These are phyloP conservation scores for Pythium coloratum DNA, from an alignment of 352 stramenopile genomes.

Conservation along the genomic window DNA sequence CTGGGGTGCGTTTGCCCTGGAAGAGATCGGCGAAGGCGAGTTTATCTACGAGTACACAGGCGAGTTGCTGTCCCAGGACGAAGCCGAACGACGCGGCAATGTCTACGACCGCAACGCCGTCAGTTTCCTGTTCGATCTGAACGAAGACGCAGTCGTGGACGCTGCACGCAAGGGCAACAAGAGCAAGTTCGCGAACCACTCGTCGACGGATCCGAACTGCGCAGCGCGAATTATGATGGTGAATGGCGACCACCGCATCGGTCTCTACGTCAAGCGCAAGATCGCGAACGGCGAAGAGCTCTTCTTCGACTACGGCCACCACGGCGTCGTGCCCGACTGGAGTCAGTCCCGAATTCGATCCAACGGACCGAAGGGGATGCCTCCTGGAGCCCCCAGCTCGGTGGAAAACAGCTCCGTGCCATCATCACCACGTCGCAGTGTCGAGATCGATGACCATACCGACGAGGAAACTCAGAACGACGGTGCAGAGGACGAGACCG, in stretches of 20 bases:
- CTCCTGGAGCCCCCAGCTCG: constrained; percentile 11
- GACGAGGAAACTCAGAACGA: constrained; percentile 1
- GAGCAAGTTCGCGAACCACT: constrained; percentile 93
- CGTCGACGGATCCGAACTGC: constrained; percentile 77
- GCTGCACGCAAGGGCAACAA: constrained; percentile 95
- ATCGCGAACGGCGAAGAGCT: constrained; percentile 87
- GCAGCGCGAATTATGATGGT: constrained; percentile 87
- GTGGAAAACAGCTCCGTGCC: constrained; percentile 17
- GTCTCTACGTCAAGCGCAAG: constrained; percentile 90
- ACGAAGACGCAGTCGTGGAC: constrained; percentile 92
- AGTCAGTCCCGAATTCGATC: constrained; percentile 59
- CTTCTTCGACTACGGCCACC: constrained; percentile 86
- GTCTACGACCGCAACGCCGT: constrained; percentile 90
- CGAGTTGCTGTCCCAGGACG: constrained; percentile 89
- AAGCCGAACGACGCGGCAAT: constrained; percentile 83
- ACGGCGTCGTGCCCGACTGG: constrained; percentile 81
- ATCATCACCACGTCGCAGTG: constrained; percentile 13
- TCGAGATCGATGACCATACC: constrained; percentile 4
- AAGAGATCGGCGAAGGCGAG: constrained; percentile 53
- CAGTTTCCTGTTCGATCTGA: constrained; percentile 95
- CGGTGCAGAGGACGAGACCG: neutral
- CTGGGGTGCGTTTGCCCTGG: constrained; percentile 68
- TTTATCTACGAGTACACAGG: constrained; percentile 91
- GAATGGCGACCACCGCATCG: constrained; percentile 92
- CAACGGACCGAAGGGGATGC: constrained; percentile 5